Evolutionary conservation across 805 yeast genomes (phyloP), one percentile per base, ranked within the genome.

Genomic region (Metschnikowia shivogae): DNA sequence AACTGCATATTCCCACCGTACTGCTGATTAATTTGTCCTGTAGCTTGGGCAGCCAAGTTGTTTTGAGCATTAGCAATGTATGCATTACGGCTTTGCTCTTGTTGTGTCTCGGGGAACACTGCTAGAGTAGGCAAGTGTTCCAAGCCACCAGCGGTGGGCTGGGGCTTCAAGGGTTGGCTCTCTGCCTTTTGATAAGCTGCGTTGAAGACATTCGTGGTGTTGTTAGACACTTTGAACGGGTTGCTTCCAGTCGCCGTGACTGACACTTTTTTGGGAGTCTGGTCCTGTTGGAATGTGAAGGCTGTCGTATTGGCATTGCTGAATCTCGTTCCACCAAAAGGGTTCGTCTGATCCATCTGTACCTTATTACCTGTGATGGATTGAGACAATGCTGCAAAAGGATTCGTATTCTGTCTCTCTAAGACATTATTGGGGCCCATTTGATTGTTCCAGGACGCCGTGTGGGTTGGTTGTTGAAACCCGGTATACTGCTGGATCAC

Each of bases 61-160:
- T 59, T 49, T 26, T 58, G 54, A 5, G 80, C 78, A 45, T 66
- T 65, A 35, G 61, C 56, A 48, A 70, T 55, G 44, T 54, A 63
- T 34, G 56, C 64, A 44, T 68, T 69, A 34, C 61, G 63, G 43
- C 67, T 72, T 14, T 67, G 68, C 28, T 67, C 72, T 42, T 65
- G 67, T 53, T 77, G 78, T 51, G 59, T 46, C 53, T 81, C 81
- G 0, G 87, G 88, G 55, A 83, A 85, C 7, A 82, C 86, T 2
- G 89, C 78, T 3, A 77, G 65, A 0, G 89, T 84, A 8, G 83
- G 83, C 36, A 84, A 61, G 41, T 68, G 67, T 57, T 85, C 90
- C 48, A 82, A 71, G 0, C 90, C 92, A 4, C 90, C 92, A 29
- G 88, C 85, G 1, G 89, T 83, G 2, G 80, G 75, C 56, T 79